Percentiles rank a stretch among this genome's conserved stretches.
Conservation (phyloP, 108 stramenopile genomes). For the Bacterosira constricta region DNA sequence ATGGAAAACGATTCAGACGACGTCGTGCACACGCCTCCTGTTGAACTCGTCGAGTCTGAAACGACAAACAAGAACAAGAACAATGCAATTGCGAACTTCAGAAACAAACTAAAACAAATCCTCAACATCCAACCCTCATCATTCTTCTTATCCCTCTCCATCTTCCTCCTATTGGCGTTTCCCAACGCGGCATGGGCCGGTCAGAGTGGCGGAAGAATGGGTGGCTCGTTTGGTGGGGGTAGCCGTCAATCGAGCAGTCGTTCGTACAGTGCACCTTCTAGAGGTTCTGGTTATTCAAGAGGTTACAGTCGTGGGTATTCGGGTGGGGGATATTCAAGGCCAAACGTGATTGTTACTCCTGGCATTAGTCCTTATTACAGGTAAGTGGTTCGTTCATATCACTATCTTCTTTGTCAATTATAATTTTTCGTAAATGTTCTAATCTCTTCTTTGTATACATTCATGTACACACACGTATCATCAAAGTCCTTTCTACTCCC, state of each 20-base stretch:
- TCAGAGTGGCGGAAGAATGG: slow-evolving; percentile 75
- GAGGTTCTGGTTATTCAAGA: slow-evolving; percentile 39
- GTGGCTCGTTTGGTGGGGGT: slow-evolving; percentile 59
- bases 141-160: slow-evolving; percentile 17
- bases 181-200: slow-evolving; percentile 56
- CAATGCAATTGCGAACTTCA: neutral
- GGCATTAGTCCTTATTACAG: slow-evolving; percentile 49
- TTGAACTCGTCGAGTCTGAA: no score
- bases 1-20: no score
- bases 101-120: neutral
- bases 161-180: slow-evolving; percentile 20
- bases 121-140: neutral
- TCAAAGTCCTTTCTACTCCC: neutral
- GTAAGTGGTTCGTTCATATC: slow-evolving; percentile 37
- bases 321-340: slow-evolving; percentile 59
- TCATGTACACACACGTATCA: no score
- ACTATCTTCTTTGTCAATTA: no score
- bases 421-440: no score
- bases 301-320: slow-evolving; percentile 29
- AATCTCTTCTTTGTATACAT: no score
- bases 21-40: no score
- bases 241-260: slow-evolving; percentile 10
- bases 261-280: slow-evolving; percentile 15
- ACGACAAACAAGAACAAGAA: no score
- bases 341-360: slow-evolving; percentile 54